Evolutionary conservation across 2,329 filamentous ascomycete species (phyloP).

Genomic region (Colletotrichum chlorophyti): DNA sequence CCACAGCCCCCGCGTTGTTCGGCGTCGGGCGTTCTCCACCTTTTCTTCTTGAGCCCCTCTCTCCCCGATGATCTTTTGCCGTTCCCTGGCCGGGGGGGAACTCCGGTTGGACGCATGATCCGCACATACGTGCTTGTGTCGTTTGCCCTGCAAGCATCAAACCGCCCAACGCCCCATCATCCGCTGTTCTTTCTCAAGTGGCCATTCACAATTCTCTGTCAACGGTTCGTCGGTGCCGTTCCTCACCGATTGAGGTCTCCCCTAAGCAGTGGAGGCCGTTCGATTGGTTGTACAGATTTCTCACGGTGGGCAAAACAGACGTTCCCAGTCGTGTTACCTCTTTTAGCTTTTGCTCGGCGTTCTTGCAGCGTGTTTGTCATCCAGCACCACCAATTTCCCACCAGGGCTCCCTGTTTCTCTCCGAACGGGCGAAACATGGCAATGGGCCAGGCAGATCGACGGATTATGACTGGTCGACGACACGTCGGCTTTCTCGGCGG

Average conservation of each 20-base stretch:
- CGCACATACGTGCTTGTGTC: slow-evolving; percentile 4
- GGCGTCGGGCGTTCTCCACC: slow-evolving; percentile 9
- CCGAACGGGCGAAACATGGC: neutral
- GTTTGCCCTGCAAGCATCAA: neutral
- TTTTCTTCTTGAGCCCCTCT: neutral
- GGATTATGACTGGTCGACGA: slow-evolving; percentile 12
- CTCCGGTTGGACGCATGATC: slow-evolving; percentile 4
- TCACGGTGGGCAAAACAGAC: too few relatives aligned
- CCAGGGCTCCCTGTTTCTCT: too few relatives aligned
- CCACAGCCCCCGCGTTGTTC: neutral
- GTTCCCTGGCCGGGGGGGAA: neutral
- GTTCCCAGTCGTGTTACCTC: neutral
- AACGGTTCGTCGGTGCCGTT: neutral
- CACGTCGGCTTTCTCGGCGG: slow-evolving; percentile 10
- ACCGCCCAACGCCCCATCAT: too few relatives aligned
- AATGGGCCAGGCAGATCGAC: slow-evolving; percentile 14
- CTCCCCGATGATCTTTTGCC: slow-evolving; percentile 9
- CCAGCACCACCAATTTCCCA: too few relatives aligned
- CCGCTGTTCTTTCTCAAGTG: neutral
- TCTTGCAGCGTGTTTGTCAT: neutral
- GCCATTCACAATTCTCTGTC: neutral
- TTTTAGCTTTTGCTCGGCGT: too few relatives aligned
- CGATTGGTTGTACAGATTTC: too few relatives aligned
- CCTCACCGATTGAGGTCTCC: too few relatives aligned
- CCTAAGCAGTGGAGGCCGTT: too few relatives aligned